Evolutionary conservation across 2,329 filamentous ascomycete species (phyloP).

Genomic region (Apiospora saccharicola): DNA sequence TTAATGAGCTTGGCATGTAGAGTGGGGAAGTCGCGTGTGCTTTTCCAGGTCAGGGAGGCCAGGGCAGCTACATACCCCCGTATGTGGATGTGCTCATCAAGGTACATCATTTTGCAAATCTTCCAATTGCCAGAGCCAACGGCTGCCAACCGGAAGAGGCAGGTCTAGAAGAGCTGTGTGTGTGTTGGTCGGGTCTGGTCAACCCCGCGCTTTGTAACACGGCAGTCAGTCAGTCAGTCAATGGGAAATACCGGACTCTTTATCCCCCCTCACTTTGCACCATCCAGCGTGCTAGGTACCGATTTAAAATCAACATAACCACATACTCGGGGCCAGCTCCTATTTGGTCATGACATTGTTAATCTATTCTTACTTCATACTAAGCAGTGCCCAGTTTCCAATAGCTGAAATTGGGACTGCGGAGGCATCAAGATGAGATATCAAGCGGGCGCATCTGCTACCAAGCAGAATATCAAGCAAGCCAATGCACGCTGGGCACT

Average conservation of each 20-base stretch:
- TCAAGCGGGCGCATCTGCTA: not conserved
- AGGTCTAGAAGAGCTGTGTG: slow-evolving; percentile 11
- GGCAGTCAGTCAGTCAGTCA: not conserved
- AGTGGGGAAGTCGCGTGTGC: slow-evolving; percentile 28
- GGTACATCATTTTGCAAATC: slow-evolving; percentile 9
- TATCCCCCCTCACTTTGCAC: not conserved
- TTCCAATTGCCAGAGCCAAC: not conserved
- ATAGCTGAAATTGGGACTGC: not conserved
- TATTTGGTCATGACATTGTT: not conserved
- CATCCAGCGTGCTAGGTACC: not conserved
- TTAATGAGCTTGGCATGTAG: slow-evolving; percentile 16
- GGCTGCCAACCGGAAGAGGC: slow-evolving; percentile 11
- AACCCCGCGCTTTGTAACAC: not conserved
- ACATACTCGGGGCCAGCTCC: not conserved
- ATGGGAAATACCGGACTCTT: not conserved
- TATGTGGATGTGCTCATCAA: slow-evolving; percentile 1
- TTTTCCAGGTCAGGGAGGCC: not conserved
- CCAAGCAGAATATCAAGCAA: not conserved
- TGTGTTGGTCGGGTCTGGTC: not conserved
- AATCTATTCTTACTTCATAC: not conserved
- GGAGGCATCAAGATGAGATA: not conserved
- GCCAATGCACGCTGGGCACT: not conserved
- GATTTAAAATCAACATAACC: not conserved
- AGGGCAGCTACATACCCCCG: slow-evolving; percentile 1
- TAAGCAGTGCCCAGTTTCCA: not conserved